phyloP scores from a whole-genome alignment of 2,329 filamentous ascomycete species.

The Talaromyces sp. region DNA sequence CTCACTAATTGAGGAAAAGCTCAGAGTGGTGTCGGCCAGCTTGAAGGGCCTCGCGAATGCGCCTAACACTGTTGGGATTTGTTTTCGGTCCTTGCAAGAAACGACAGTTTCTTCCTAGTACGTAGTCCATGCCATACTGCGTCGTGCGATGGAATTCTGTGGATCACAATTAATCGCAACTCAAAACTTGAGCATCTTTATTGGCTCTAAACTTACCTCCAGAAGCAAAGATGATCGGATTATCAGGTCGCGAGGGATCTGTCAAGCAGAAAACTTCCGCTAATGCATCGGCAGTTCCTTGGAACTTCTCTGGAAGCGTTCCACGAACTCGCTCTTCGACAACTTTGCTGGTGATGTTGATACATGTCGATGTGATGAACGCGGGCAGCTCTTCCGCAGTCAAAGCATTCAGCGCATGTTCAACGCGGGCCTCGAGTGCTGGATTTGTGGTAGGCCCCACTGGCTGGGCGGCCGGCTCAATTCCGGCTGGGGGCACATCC shows the following conservation, averaged over 20 bases:
- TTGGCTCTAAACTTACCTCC: slow-evolving; percentile 58
- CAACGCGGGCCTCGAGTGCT: slow-evolving; percentile 64
- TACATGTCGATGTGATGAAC: slow-evolving; percentile 70
- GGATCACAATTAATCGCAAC: neutral
- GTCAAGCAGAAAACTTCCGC: slow-evolving; percentile 78
- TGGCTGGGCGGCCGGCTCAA: slow-evolving; percentile 59
- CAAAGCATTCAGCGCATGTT: slow-evolving; percentile 65
- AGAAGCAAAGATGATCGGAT: slow-evolving; percentile 76
- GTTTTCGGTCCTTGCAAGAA: slow-evolving; percentile 77
- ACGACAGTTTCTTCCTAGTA: slow-evolving; percentile 74
- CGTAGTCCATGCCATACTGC: slow-evolving; percentile 73
- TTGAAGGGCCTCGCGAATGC: slow-evolving; percentile 63
- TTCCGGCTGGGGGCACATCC: slow-evolving; percentile 53
- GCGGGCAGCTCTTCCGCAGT: slow-evolving; percentile 71
- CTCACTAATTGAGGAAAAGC: slow-evolving; percentile 73
- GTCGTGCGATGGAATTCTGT: slow-evolving; percentile 73
- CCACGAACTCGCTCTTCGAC: slow-evolving; percentile 70
- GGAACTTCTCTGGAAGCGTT: slow-evolving; percentile 64
- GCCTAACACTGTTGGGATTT: slow-evolving; percentile 62
- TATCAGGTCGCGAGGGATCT: slow-evolving; percentile 71
- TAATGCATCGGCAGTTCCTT: slow-evolving; percentile 71
- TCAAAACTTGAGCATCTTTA: neutral
- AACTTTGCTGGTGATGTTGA: slow-evolving; percentile 69
- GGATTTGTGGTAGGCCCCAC: slow-evolving; percentile 59
- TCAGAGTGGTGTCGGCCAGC: slow-evolving; percentile 72